Evolutionary conservation across 2,329 filamentous ascomycete species (phyloP).

Genomic region (Scopulariopsis brevicaulis): DNA sequence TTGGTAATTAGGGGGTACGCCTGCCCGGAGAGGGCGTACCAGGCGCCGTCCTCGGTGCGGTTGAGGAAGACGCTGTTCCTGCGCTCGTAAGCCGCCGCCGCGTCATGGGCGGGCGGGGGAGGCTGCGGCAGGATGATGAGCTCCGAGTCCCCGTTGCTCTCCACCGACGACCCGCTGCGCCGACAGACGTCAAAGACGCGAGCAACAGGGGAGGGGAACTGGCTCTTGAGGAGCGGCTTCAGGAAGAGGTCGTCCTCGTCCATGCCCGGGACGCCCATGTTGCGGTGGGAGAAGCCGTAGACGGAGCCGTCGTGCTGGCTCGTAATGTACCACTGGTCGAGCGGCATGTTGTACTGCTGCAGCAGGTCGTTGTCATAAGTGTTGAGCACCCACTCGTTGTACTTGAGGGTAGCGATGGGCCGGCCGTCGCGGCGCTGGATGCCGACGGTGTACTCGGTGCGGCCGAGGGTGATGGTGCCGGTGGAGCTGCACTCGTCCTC

Average conservation of each 20-base stretch:
- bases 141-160: constrained; percentile 52
- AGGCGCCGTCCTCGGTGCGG: constrained; percentile 73
- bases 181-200: constrained; percentile 82
- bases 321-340: constrained; percentile 84
- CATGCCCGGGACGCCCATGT: constrained; percentile 26
- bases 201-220: constrained; percentile 67
- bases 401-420: constrained; percentile 78
- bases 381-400: constrained; percentile 91
- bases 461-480: constrained; percentile 71
- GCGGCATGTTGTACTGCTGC: constrained; percentile 52
- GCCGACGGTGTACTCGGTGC: constrained; percentile 80
- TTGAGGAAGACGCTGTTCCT: constrained; percentile 72
- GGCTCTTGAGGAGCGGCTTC: constrained; percentile 50
- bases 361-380: constrained; percentile 81
- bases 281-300: constrained; percentile 44
- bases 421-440: constrained; percentile 68
- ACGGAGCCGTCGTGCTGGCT: constrained; percentile 76
- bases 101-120: constrained; percentile 44
- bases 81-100: constrained; percentile 37
- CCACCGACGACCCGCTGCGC: constrained; percentile 48
- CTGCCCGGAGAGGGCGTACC: constrained; percentile 85
- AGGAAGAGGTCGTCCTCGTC: neutral
- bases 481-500: constrained; percentile 69
- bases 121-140: constrained; percentile 84
- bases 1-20: constrained; percentile 79